Evolutionary conservation across 257 asterid species (phyloP).

Genomic region (Solanum chilense): DNA sequence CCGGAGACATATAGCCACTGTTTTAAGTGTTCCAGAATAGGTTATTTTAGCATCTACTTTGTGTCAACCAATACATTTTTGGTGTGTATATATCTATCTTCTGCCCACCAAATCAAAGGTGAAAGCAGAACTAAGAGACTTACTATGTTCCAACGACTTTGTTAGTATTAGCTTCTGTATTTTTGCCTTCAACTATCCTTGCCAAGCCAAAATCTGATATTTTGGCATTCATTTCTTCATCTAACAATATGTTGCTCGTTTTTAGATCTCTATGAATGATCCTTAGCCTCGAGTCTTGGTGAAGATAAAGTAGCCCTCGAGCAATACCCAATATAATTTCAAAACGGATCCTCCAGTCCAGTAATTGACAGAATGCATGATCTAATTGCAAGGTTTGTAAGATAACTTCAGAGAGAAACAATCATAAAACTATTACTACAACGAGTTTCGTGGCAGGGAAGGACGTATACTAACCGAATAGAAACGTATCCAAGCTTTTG

Average conservation of each 20-base stretch:
- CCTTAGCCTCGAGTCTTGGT: constrained; percentile 3
- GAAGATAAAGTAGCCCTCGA: constrained; percentile 3
- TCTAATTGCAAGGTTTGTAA: not conserved
- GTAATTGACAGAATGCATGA: not conserved
- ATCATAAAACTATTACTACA: not conserved
- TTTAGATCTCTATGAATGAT: constrained; percentile 6
- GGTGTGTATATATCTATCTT: not conserved
- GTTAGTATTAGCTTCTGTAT: not conserved
- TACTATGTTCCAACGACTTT: constrained; percentile 9
- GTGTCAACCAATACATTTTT: not conserved
- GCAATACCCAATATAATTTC: constrained; percentile 3
- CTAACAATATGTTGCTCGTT: not conserved
- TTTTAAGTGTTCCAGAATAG: not conserved
- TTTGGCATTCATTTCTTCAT: not conserved
- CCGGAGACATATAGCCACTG: constrained; percentile 24
- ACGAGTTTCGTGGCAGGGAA: not conserved
- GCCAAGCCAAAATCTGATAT: constrained; percentile 7
- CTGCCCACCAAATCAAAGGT: not conserved
- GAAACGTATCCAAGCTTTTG: constrained; percentile 28
- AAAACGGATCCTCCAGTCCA: not conserved
- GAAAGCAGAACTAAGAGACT: not conserved
- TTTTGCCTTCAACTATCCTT: constrained; percentile 2
- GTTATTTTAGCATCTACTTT: not conserved
- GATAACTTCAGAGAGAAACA: not conserved
- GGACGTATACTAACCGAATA: constrained; percentile 21